phyloP scores from a whole-genome alignment of 2,329 filamentous ascomycete genomes.

The Pseudocercospora cruenta region DNA sequence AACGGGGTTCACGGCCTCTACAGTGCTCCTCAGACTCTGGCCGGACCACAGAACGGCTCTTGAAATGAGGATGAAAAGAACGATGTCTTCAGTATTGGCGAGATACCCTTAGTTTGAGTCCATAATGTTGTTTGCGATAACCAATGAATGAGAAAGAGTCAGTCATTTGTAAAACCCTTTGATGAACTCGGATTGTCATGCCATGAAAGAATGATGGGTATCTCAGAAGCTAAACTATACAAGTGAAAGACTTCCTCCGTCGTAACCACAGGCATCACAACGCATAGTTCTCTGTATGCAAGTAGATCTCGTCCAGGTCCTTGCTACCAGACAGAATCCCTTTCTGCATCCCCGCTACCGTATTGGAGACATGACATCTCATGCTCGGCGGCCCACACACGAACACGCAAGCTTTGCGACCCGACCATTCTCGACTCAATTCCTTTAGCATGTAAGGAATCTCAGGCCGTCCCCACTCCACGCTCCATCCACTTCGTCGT shows the following conservation, averaged over 20 bases:
- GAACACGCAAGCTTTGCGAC: slow-evolving; percentile 82
- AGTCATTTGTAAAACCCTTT: background rate
- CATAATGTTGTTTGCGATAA: background rate
- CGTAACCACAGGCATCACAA: slow-evolving; percentile 56
- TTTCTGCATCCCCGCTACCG: slow-evolving; percentile 79
- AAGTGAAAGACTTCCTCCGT: background rate
- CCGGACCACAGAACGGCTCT: background rate
- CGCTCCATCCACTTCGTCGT: slow-evolving; percentile 76
- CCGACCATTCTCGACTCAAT: slow-evolving; percentile 74
- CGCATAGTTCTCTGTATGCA: slow-evolving; percentile 95
- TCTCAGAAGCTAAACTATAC: background rate
- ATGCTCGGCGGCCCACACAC: slow-evolving; percentile 88
- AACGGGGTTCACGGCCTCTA: background rate
- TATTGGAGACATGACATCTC: slow-evolving; percentile 84
- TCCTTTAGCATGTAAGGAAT: slow-evolving; percentile 84
- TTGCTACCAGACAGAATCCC: slow-evolving; percentile 76
- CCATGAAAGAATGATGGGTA: background rate
- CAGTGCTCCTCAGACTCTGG: background rate
- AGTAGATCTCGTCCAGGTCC: slow-evolving; percentile 82
- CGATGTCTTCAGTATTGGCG: background rate
- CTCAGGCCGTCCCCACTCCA: slow-evolving; percentile 89
- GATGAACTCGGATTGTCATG: background rate
- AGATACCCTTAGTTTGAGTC: background rate
- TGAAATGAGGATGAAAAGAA: background rate
- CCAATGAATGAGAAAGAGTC: background rate